phyloP scores from a whole-genome alignment of 202 grass and related monocot genomes.

The Carex sylvatica region DNA sequence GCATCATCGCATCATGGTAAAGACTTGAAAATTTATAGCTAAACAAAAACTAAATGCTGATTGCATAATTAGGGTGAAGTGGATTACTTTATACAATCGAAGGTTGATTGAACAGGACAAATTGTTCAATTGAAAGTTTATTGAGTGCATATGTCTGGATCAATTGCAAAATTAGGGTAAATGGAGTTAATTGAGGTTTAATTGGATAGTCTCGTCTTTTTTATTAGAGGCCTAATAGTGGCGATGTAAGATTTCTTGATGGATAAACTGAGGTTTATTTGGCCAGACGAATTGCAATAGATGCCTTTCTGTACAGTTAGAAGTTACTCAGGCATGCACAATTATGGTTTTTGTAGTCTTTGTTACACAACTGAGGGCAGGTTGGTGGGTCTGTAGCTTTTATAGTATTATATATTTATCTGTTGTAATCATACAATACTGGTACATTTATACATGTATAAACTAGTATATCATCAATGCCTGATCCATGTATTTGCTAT shows the following conservation, averaged over 20 bases:
- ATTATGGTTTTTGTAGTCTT: not conserved
- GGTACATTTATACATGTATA: not conserved
- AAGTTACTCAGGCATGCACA: not conserved
- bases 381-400: not conserved
- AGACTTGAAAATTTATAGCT: not conserved
- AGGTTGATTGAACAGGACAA: not conserved
- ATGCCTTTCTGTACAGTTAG: not conserved
- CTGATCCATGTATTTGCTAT: not conserved
- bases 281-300: not conserved
- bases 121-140: not conserved
- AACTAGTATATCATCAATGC: not conserved
- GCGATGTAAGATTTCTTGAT: not conserved
- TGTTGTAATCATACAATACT: not conserved
- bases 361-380: not conserved
- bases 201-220: not conserved
- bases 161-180: not conserved
- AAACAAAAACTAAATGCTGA: not conserved
- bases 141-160: not conserved
- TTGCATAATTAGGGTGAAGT: not conserved
- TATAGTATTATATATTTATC: not conserved
- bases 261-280: conserved; percentile 13
- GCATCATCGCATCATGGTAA: conserved; percentile 30
- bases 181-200: not conserved
- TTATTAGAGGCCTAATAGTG: conserved; percentile 4
- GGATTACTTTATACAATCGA: not conserved